Evolutionary conservation across 2,329 filamentous ascomycete genomes (phyloP), one percentile per base, ranked within the genome.

Genomic region (Alternaria burnsii): DNA sequence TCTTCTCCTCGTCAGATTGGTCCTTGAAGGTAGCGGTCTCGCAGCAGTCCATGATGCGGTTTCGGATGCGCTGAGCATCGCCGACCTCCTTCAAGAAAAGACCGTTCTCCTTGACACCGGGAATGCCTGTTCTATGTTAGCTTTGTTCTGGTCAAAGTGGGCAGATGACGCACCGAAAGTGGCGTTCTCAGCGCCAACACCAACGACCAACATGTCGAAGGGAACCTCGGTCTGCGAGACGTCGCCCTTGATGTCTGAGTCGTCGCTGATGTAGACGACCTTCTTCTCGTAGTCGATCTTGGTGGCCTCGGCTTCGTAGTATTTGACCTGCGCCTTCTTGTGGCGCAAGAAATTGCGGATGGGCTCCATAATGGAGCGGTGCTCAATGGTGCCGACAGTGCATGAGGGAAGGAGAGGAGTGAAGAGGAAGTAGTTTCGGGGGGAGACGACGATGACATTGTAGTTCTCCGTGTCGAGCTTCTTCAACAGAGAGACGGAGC

Each of bases 361-460:
- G 58, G 95, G 95, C 84, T 99, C 95, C 95, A 99, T 99, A 82
- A 99, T 99, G 77, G 94, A 98, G 79, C 95, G 93, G 85, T 98
- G 95, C 86, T 99, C 95, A 80, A 99, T 95, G 72, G 93, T 91
- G 74, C 95, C 95, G 69, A 94, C 97, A 53, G 95, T 98, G 83
- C 95, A 99, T 77, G 94, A 98, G 68, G 95, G 95, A 63, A 99
- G 88, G 61, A 99, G 89, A 62, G 95, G 95, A 30, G 95, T 99
- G 87, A 99, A 99, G 71, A 99, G 90, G 89, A 99, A 99, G 88
- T 97, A 99, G 84, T 99, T 99, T 79, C 95, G 92, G 55, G 95
- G 95, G 51, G 95, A 98, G 80, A 99, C 92, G 79, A 99, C 93
- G 77, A 98, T 82, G 80, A 98, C 94, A 80, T 99, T 98, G 88